These are phyloP conservation scores for Kuraishia piskuri DNA, from an alignment of 805 yeast species.

Conservation along the genomic window DNA sequence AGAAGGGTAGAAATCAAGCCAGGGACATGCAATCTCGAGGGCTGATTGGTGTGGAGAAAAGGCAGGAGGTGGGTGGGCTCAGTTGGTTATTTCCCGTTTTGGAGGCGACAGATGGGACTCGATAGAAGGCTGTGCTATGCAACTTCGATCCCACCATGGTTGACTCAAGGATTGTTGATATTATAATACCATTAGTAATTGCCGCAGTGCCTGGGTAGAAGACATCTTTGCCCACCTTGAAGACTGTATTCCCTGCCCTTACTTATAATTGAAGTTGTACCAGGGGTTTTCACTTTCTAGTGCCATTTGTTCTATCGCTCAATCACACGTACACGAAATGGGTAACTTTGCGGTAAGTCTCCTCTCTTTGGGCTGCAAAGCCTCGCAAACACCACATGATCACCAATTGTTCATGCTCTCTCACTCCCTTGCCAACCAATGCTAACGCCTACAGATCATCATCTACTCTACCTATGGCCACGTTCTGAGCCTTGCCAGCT, in stretches of 20 bases:
- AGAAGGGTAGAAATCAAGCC: not conserved
- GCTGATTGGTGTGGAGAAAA: not conserved
- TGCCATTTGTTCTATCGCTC: not conserved
- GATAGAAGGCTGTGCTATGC: too few relatives aligned
- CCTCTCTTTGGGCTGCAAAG: not conserved
- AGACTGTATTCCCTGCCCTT: too few relatives aligned
- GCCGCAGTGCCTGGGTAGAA: not conserved
- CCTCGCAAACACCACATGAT: too few relatives aligned
- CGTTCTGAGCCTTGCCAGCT: constrained; percentile 57
- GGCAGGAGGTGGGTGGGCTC: not conserved
- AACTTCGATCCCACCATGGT: not conserved
- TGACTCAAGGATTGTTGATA: not conserved
- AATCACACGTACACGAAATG: constrained; percentile 6
- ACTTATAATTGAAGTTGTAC: not conserved
- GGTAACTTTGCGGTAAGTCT: constrained; percentile 14
- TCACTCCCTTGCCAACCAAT: not conserved
- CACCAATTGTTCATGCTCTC: too few relatives aligned
- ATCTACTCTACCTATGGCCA: constrained; percentile 82
- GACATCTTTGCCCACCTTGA: not conserved
- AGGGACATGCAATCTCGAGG: not conserved
- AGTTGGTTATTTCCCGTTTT: too few relatives aligned
- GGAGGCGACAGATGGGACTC: not conserved
- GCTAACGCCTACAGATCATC: constrained; percentile 34
- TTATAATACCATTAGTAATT: not conserved
- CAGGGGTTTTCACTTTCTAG: not conserved